Percentiles rank a stretch among this genome's conserved stretches.
Conservation (phyloP, 1,284 basidiomycete species). For the Ganoderma lucidum region DNA sequence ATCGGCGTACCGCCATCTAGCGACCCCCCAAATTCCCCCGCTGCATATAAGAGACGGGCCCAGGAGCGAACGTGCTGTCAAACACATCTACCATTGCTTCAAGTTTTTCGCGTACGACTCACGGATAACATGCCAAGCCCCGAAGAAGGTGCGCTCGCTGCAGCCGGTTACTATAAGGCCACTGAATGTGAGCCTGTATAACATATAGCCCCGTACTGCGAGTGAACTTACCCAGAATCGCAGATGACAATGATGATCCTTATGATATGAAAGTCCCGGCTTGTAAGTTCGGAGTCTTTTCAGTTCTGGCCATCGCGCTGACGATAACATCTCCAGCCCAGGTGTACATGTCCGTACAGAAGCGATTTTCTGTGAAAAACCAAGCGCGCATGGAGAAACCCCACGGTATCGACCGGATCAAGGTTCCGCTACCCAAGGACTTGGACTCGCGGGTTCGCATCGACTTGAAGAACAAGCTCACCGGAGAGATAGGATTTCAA, state of each 20-base stretch:
- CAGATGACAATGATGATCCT: not conserved
- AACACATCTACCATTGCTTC: not conserved
- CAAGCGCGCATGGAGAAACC: not conserved
- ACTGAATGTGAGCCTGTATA: not conserved
- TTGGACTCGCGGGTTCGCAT: not conserved
- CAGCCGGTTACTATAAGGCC: not conserved
- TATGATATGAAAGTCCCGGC: not conserved
- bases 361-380: conserved; percentile 4
- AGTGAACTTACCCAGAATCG: not conserved
- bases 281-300: not conserved
- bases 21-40: not conserved
- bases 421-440: conserved; percentile 6
- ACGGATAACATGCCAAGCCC: not conserved
- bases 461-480: conserved; percentile 9
- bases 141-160: not conserved
- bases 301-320: too few relatives aligned
- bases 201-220: not conserved
- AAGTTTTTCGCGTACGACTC: not conserved
- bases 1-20: not conserved
- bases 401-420: not conserved
- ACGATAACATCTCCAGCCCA: not conserved
- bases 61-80: not conserved
- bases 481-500: conserved; percentile 6
- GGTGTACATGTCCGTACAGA: not conserved
- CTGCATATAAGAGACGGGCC: not conserved